These are phyloP conservation scores for Salix koriyanagi DNA, from an alignment of 345 rosid genomes.

Conservation along the genomic window DNA sequence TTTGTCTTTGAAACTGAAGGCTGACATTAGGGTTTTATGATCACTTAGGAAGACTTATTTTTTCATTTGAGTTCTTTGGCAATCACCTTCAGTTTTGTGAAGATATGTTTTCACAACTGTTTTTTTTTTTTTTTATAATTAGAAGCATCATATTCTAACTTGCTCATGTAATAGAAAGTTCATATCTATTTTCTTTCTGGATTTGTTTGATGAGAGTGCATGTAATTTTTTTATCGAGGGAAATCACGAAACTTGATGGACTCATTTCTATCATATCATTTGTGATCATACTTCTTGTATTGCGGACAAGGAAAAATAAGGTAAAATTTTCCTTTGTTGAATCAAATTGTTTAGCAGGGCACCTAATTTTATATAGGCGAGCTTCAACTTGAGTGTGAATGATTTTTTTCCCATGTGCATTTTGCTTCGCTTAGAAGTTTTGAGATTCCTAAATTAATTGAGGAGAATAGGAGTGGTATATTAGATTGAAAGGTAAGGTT, in stretches of 20 bases:
- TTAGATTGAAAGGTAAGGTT: not conserved
- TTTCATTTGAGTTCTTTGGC: not conserved
- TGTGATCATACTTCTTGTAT: not conserved
- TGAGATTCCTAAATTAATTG: not conserved
- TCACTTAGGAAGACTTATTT: not conserved
- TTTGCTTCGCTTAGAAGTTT: not conserved
- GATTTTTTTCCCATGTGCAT: not conserved
- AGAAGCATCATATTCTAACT: not conserved
- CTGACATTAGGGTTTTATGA: not conserved
- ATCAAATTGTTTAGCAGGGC: not conserved
- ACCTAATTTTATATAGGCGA: not conserved
- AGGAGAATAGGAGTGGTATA: not conserved
- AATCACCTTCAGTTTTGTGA: not conserved
- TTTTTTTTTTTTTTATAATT: not conserved
- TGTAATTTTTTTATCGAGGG: not conserved
- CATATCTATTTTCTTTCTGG: not conserved
- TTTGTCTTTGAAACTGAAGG: not conserved
- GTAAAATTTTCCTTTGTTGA: not conserved
- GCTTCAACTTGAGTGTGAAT: not conserved
- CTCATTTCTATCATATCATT: not conserved
- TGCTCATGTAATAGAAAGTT: not conserved
- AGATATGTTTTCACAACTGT: not conserved
- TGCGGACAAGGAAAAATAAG: not conserved
- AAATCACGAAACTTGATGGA: not conserved
- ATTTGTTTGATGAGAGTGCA: not conserved